Conservation (phyloP, 495 filamentous ascomycete species). For the Halenospora varia region DNA sequence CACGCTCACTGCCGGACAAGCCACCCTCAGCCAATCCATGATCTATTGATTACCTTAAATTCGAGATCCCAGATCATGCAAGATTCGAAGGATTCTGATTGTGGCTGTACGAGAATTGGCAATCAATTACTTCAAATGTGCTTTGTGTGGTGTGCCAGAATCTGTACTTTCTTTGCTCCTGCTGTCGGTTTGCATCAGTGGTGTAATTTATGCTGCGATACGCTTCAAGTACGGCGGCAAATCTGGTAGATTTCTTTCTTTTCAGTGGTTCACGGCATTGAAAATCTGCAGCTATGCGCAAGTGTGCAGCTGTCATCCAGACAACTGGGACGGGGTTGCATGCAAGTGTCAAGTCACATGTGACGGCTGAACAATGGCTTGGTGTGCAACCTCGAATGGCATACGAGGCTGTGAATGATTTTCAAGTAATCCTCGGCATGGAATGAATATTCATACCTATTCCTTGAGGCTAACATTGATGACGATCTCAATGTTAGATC, state of each 20-base stretch:
- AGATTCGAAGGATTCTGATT: background rate
- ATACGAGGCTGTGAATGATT: too few species aligned
- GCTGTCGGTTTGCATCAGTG: background rate
- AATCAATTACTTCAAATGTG: too few species aligned
- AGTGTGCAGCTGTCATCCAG: background rate
- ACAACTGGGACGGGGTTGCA: background rate
- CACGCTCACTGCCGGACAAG: background rate
- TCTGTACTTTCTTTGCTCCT: too few species aligned
- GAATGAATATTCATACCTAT: too few species aligned
- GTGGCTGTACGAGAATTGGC: background rate
- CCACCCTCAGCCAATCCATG: background rate
- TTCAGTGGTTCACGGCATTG: background rate
- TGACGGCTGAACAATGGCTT: background rate
- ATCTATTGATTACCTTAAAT: background rate
- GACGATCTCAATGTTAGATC: too few species aligned
- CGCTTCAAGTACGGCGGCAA: background rate
- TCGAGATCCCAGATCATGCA: background rate
- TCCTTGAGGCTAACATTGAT: too few species aligned
- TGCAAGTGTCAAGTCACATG: background rate
- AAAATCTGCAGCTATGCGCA: background rate
- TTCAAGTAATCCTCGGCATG: too few species aligned
- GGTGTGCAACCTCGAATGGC: too few species aligned
- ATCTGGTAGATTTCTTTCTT: background rate
- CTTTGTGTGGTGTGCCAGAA: too few species aligned
- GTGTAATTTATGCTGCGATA: background rate